phyloP scores from a whole-genome alignment of 2,329 filamentous ascomycete genomes.

The Graphiopsis chlorocephala region DNA sequence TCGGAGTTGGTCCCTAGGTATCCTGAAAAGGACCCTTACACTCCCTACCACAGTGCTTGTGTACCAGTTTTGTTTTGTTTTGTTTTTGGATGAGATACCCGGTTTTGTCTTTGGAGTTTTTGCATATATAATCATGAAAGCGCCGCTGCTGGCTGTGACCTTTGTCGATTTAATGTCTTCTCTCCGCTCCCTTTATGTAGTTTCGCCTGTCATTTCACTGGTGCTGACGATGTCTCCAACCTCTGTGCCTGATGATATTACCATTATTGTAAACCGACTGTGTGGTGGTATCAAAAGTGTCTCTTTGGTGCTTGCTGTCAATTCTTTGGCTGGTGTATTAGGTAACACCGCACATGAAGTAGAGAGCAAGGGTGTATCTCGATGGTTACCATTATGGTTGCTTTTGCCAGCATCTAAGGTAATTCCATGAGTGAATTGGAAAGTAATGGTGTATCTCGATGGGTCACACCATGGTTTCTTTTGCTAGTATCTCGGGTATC shows the following conservation, averaged over 20 bases:
- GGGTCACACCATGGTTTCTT: too few species aligned
- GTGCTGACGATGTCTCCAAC: neutral
- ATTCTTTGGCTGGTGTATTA: neutral
- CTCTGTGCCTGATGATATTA: neutral
- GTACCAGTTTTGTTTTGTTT: neutral
- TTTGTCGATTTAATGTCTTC: neutral
- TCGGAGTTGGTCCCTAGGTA: neutral
- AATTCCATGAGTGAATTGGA: neutral
- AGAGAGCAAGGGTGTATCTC: neutral
- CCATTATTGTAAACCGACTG: neutral
- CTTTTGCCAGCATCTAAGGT: neutral
- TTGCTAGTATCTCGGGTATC: too few species aligned
- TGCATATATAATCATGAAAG: neutral
- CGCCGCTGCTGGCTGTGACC: neutral
- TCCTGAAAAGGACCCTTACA: neutral
- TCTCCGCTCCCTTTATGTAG: neutral
- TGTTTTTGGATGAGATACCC: neutral
- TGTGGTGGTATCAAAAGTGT: neutral
- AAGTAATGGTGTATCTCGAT: too few species aligned
- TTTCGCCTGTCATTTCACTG: neutral
- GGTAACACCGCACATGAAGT: neutral
- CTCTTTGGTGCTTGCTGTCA: neutral
- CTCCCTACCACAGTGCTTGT: neutral
- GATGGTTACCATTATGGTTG: neutral
- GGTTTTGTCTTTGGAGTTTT: neutral